A percentile compares a stretch with the other conserved stretches of the same genome.
Evolutionary conservation across 805 yeast genomes (phyloP).

Genomic region (Tetrapisispora pingtungensis): DNA sequence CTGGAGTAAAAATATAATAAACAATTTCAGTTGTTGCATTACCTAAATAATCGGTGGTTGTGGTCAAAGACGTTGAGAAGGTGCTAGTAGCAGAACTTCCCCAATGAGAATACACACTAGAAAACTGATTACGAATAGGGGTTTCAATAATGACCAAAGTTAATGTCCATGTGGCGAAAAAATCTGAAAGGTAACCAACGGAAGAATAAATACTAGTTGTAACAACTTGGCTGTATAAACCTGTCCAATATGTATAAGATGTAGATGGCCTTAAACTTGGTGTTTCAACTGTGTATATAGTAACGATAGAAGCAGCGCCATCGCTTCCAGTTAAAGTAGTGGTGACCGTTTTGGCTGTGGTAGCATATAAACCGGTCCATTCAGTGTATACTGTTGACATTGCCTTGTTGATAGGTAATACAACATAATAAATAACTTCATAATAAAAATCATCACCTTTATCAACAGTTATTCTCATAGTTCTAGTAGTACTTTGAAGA

Average conservation of each 20-base stretch:
- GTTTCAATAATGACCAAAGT: not conserved
- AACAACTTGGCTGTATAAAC: not conserved
- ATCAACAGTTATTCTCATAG: not conserved
- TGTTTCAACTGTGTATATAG: not conserved
- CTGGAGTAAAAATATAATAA: not conserved
- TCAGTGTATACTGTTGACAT: not conserved
- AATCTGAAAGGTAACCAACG: not conserved
- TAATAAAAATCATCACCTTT: not conserved
- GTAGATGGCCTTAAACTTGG: not conserved
- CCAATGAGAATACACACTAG: not conserved
- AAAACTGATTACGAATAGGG: not conserved
- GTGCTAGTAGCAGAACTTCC: slow-evolving; percentile 1
- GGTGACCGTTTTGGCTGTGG: not conserved
- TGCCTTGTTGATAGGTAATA: not conserved
- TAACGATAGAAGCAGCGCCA: not conserved
- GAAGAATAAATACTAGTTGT: not conserved
- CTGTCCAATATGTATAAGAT: not conserved
- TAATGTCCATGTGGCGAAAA: not conserved
- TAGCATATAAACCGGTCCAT: not conserved
- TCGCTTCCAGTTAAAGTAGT: not conserved
- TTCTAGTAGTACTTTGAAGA: not conserved
- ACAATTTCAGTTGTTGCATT: not conserved
- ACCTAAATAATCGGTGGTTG: slow-evolving; percentile 6
- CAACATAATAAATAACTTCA: not conserved
- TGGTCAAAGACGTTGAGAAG: slow-evolving; percentile 3